Evolutionary conservation across 1,284 basidiomycete species (phyloP), one percentile per base, ranked within the genome.

Genomic region (Ceratobasidium sp.): DNA sequence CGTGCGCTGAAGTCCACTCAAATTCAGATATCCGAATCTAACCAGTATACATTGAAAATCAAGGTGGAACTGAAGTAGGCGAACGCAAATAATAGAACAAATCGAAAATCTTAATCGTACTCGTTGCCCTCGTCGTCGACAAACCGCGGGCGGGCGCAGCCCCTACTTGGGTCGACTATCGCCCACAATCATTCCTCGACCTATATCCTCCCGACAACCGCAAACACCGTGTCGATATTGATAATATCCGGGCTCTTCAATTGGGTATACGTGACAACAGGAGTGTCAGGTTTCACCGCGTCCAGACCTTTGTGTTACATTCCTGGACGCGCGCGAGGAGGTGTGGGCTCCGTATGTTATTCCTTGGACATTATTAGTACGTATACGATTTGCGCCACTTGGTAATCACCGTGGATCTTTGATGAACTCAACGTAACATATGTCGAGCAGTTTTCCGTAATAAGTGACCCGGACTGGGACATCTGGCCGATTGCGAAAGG

Each of bases 1-100:
- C 0, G 73, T 72, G 5, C 76, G 62, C 15, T 56, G 6, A 7
- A 76, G 76, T 24, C 73, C 60, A 45, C 76, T n/a, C n/a, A n/a
- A n/a, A n/a, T n/a, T n/a, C n/a, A n/a, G n/a, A n/a, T n/a, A n/a
- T n/a, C n/a, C n/a, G n/a, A n/a, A n/a, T n/a, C n/a, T n/a, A n/a
- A n/a, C n/a, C n/a, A n/a, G n/a, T n/a, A n/a, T n/a, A n/a, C n/a
- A n/a, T n/a, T n/a, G n/a, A n/a, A n/a, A n/a, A n/a, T 79, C 48
- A 53, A 60, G 44, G 63, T 15, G 19, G 48, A 22, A n/a, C n/a
- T 67, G 19, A 67, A 73, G 0, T 73, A 48, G 19, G 75, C 19
- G 2, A 76, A n/a, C n/a, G n/a, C n/a, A n/a, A n/a, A n/a, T n/a
- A n/a, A n/a, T n/a, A n/a, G n/a, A n/a, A n/a, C n/a, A n/a, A n/a